Percentiles rank a stretch among this genome's conserved stretches.
phyloP scores from a whole-genome alignment of 352 stramenopile species.

The Pythium folliculosum region DNA sequence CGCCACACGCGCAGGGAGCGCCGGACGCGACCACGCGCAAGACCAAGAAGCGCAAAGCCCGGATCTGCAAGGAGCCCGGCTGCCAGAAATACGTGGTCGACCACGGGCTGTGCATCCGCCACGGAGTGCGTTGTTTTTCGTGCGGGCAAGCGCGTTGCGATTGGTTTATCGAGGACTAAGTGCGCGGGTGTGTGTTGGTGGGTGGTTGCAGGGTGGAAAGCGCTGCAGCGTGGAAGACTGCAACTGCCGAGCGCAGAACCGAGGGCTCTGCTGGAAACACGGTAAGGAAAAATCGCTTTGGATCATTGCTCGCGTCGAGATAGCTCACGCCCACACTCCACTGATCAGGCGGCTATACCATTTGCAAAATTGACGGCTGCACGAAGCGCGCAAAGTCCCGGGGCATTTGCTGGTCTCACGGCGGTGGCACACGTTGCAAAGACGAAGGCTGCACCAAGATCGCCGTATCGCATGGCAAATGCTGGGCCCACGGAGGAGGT shows the following conservation, averaged over 20 bases:
- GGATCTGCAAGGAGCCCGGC: slow-evolving; percentile 40
- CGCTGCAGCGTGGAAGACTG: slow-evolving; percentile 44
- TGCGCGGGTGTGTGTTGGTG: background rate
- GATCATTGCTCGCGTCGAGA: too few species aligned
- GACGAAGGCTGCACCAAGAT: slow-evolving; percentile 39
- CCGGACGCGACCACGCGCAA: slow-evolving; percentile 21
- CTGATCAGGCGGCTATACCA: slow-evolving; percentile 29
- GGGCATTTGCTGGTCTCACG: slow-evolving; percentile 39
- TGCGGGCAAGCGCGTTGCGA: too few species aligned
- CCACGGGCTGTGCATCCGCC: slow-evolving; percentile 44
- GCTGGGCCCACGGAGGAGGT: slow-evolving; percentile 42
- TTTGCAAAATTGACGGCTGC: slow-evolving; percentile 35
- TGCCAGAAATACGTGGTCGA: slow-evolving; percentile 55
- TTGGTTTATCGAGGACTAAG: too few species aligned
- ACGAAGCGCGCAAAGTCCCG: slow-evolving; percentile 33
- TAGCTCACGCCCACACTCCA: too few species aligned
- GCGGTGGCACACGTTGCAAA: slow-evolving; percentile 35
- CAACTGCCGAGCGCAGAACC: slow-evolving; percentile 45
- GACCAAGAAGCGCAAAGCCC: slow-evolving; percentile 46
- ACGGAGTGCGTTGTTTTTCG: slow-evolving; percentile 36
- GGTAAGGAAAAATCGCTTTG: slow-evolving; percentile 1
- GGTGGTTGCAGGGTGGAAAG: slow-evolving; percentile 36
- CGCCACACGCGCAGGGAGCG: background rate
- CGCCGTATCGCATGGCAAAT: slow-evolving; percentile 40
- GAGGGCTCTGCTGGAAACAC: slow-evolving; percentile 49